phyloP scores from a whole-genome alignment of 257 asterid genomes.

The Nicotiana tabacum region DNA sequence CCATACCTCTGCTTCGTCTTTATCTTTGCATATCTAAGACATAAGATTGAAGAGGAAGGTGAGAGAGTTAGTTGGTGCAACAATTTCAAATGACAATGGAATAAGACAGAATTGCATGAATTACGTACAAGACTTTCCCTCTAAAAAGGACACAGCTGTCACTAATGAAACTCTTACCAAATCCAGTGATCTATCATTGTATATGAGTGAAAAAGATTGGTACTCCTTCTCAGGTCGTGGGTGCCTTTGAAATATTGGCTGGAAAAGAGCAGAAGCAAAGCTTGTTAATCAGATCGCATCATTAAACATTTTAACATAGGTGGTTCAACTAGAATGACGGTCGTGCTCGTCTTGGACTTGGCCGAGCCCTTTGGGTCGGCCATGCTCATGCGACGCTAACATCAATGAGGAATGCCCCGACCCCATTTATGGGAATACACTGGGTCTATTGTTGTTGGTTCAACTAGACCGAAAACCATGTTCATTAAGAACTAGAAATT shows the following conservation, averaged over 20 bases:
- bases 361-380: too few relatives aligned
- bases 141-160: not conserved
- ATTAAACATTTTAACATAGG: not conserved
- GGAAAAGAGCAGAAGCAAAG: constrained; percentile 26
- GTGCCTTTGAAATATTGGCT: constrained; percentile 89
- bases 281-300: not conserved
- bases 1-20: constrained; percentile 99
- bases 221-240: constrained; percentile 96
- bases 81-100: constrained; percentile 4
- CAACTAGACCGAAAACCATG: not conserved
- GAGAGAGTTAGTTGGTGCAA: constrained; percentile 4
- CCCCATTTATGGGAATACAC: too few relatives aligned
- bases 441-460: not conserved
- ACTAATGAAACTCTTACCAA: constrained; percentile 47
- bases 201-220: constrained; percentile 88
- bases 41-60: constrained; percentile 15
- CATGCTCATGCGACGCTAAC: too few relatives aligned
- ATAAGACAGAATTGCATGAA: not conserved
- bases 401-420: too few relatives aligned
- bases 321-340: not conserved
- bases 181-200: constrained; percentile 88
- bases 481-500: not conserved
- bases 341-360: too few relatives aligned
- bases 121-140: not conserved
- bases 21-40: constrained; percentile 83